These are phyloP conservation scores for Mentha longifolia DNA, from an alignment of 257 asterid genomes.

Conservation along the genomic window DNA sequence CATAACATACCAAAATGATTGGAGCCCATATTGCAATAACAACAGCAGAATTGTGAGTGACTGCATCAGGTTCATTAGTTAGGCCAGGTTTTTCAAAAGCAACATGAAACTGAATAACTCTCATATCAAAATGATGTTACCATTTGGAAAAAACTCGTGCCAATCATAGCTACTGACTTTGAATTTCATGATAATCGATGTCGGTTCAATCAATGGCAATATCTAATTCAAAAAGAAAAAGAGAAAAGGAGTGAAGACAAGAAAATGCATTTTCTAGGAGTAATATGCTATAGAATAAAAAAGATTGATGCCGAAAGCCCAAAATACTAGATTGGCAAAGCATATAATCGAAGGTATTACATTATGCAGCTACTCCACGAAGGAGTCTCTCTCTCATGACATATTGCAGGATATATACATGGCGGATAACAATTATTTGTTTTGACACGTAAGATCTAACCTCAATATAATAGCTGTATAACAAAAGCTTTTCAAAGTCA, in stretches of 20 bases:
- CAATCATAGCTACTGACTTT: conserved; percentile 78
- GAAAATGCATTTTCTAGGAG: conserved; percentile 12
- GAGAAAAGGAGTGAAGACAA: conserved; percentile 18
- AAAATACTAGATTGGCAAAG: conserved; percentile 9
- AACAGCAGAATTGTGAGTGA: conserved; percentile 74
- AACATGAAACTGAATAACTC: conserved; percentile 20
- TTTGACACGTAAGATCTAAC: conserved; percentile 17
- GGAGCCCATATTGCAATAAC: conserved; percentile 95
- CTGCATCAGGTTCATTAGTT: conserved; percentile 56
- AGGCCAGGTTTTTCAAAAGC: conserved; percentile 31
- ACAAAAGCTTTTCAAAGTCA: conserved; percentile 16
- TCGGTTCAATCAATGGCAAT: conserved; percentile 91
- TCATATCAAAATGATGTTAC: conserved; percentile 47
- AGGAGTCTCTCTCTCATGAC: neutral
- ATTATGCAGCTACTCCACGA: neutral
- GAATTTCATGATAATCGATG: conserved; percentile 67
- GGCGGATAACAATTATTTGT: conserved; percentile 17
- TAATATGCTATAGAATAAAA: neutral
- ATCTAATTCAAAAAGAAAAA: conserved; percentile 53
- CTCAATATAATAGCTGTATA: neutral
- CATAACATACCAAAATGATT: conserved; percentile 69
- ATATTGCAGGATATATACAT: conserved; percentile 6
- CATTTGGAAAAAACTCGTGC: conserved; percentile 95
- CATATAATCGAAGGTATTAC: neutral
- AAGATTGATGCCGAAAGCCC: neutral